Percentiles rank a stretch among this genome's conserved stretches.
Evolutionary conservation across 495 filamentous ascomycete genomes (phyloP).

Genomic region (Neurospora terricola): DNA sequence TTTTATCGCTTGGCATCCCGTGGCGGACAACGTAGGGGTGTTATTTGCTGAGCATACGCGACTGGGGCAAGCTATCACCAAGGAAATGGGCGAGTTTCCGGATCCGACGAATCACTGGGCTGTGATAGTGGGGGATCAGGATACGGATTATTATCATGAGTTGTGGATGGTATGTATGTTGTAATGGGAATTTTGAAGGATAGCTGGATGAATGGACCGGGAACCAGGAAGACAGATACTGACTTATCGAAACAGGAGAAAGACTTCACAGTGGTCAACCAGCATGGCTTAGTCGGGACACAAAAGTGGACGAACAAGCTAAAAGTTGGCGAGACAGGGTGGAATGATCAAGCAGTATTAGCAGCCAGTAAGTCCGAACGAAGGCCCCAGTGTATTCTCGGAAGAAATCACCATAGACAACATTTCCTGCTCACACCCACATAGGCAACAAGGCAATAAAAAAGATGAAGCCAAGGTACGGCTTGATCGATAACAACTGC

Average conservation of each 20-base stretch:
- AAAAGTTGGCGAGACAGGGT: constrained; percentile 32
- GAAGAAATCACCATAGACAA: not conserved
- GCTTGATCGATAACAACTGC: constrained; percentile 41
- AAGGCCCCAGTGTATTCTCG: not conserved
- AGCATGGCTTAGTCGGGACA: not conserved
- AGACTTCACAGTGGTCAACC: constrained; percentile 11
- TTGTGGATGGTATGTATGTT: constrained; percentile 27
- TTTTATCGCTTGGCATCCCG: constrained; percentile 38
- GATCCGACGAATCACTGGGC: constrained; percentile 45
- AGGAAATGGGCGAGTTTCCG: constrained; percentile 30
- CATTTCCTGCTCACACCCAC: not conserved
- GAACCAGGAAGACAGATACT: not conserved
- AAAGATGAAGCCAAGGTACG: constrained; percentile 34
- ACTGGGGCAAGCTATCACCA: constrained; percentile 32
- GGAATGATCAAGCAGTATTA: constrained; percentile 37
- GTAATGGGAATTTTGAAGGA: not conserved
- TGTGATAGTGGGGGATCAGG: constrained; percentile 26
- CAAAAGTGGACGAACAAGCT: constrained; percentile 18
- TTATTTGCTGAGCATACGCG: constrained; percentile 37
- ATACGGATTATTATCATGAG: constrained; percentile 30
- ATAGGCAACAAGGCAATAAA: constrained; percentile 34
- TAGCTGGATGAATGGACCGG: not conserved
- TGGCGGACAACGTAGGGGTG: constrained; percentile 29
- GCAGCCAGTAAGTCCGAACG: constrained; percentile 23
- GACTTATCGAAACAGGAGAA: constrained; percentile 18